Evolutionary conservation across 768 basidiomycete genomes (phyloP), one percentile per base, ranked within the genome.

Genomic region (Trametes punicea): DNA sequence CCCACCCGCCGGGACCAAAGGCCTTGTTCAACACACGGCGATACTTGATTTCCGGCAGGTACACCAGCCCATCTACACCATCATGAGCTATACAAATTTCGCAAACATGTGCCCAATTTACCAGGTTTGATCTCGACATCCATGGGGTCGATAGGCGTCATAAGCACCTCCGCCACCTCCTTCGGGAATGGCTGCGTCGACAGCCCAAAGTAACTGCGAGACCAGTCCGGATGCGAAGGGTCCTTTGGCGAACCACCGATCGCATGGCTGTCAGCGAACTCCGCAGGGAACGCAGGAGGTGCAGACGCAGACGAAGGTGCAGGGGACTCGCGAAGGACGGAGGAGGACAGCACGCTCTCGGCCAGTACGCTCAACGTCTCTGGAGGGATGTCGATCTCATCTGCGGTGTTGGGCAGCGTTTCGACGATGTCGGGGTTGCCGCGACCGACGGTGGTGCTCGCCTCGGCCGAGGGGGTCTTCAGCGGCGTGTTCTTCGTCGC

Each of bases 21-120:
- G 96, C 93, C 63, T 80, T 85, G 75, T 98, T 98, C 44, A 98
- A 73, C 30, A 92, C 84, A 21, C 96, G 82, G 16, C 96, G 82
- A 66, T 98, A 98, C 68, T 97, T 96, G 65, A 98, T 98, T 72
- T 98, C 96, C 18, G 96, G 96, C 6, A 98, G 83, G 72, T 98
- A 98, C 10, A 97, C 73, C 38, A 98, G 77, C 4, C 96, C 96
- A 63, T 98, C 96, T 96, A 60, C 8, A 55, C 7, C 6, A 20
- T 11, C 8, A 13, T 46, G 36, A 52, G 31, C 11, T 39, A 31
- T 52, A 18, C 58, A 16, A 20, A 46, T 6, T 23, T 55, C 20
- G n/a, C 15, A 36, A 11, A 23, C 21, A 52, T 1, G 7, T 21
- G 13, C 26, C n/a, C 15, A 11, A 73, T 84, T 47, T 42, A 89